A percentile compares a stretch with the other conserved stretches of the same genome.
phyloP scores from a whole-genome alignment of 805 yeast genomes.

The Candida tibetensis region DNA sequence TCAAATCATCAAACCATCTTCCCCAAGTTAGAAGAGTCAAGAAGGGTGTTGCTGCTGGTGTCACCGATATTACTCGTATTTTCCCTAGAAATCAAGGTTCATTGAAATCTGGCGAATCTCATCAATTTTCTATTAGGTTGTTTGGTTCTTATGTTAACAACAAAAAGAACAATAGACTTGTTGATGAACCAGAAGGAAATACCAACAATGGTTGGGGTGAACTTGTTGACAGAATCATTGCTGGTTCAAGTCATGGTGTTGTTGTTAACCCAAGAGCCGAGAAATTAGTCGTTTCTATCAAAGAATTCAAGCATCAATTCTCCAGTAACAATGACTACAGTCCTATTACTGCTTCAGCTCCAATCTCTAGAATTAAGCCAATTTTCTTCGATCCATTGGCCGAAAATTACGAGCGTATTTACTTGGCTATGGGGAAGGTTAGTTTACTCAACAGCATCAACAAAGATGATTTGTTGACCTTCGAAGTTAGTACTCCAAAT shows the following conservation, averaged over 20 bases:
- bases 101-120: conserved; percentile 58
- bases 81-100: conserved; percentile 65
- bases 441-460: conserved; percentile 25
- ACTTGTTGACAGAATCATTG: conserved; percentile 69
- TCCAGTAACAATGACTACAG: conserved; percentile 14
- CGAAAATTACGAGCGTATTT: conserved; percentile 56
- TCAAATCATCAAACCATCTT: conserved; percentile 21
- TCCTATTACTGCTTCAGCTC: conserved; percentile 38
- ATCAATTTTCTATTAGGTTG: conserved; percentile 66
- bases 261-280: conserved; percentile 83
- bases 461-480: conserved; percentile 46
- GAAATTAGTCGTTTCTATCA: conserved; percentile 62
- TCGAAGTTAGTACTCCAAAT: conserved; percentile 53
- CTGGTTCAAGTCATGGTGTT: conserved; percentile 71
- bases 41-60: conserved; percentile 87
- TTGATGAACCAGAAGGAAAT: conserved; percentile 11
- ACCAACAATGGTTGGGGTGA: conserved; percentile 86
- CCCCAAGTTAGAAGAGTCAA: conserved; percentile 47
- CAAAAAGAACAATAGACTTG: conserved; percentile 28
- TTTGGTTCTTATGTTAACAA: conserved; percentile 64
- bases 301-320: conserved; percentile 61
- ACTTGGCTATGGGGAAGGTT: conserved; percentile 55
- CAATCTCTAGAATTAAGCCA: conserved; percentile 64
- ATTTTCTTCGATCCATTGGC: conserved; percentile 64
- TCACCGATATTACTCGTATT: conserved; percentile 75